Percentiles rank a stretch among this genome's conserved stretches.
These are phyloP conservation scores for Globisporangium spinosum DNA, from an alignment of 352 stramenopile species.

Conservation along the genomic window DNA sequence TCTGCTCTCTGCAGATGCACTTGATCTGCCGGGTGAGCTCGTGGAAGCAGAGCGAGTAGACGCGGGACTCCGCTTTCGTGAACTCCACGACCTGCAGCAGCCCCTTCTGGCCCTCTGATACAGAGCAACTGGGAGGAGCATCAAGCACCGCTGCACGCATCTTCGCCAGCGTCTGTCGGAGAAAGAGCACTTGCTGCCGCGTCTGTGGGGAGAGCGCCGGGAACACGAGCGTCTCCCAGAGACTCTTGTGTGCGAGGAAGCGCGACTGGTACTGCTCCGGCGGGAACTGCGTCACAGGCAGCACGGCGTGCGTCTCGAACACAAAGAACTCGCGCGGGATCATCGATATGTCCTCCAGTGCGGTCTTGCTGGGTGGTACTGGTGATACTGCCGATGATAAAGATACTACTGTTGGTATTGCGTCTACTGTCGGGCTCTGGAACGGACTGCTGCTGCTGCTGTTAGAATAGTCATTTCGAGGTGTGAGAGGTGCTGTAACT, in stretches of 20 bases:
- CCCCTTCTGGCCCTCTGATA: not conserved
- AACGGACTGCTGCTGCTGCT: not conserved
- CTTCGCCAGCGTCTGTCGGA: constrained; percentile 56
- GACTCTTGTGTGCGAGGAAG: constrained; percentile 25
- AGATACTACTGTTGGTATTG: not conserved
- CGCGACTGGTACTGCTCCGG: constrained; percentile 57
- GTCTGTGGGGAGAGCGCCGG: constrained; percentile 58
- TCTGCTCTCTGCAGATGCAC: constrained; percentile 77
- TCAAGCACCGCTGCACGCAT: constrained; percentile 30
- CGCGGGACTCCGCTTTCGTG: constrained; percentile 45
- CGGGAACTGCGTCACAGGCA: constrained; percentile 47
- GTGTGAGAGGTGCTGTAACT: not conserved
- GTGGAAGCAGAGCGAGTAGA: constrained; percentile 77
- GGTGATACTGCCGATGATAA: not conserved
- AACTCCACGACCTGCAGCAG: constrained; percentile 30
- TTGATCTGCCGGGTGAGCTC: constrained; percentile 72
- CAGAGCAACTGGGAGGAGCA: not conserved
- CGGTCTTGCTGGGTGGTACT: not conserved
- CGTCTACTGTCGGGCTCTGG: not conserved
- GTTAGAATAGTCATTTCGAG: not conserved
- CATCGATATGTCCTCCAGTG: constrained; percentile 33
- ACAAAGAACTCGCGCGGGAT: constrained; percentile 81
- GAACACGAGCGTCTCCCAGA: constrained; percentile 78
- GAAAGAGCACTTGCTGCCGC: constrained; percentile 63
- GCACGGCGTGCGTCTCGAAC: constrained; percentile 64